Base-by-base conservation (phyloP, 1,284 basidiomycete species). In the Trametes sp. region DNA sequence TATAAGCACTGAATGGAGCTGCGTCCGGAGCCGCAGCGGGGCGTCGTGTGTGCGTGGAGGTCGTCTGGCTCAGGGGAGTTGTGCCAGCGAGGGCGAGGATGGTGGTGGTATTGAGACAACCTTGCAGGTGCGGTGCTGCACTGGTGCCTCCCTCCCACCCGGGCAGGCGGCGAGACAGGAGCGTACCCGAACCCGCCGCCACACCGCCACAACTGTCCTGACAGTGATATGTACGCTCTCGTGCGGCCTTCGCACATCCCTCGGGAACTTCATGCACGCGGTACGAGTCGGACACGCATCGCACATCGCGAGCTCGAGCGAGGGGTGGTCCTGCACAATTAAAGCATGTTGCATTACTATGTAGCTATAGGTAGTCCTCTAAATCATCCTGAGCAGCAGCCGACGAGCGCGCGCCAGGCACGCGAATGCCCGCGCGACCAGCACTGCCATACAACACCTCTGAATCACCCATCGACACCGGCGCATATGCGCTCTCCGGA, bases 381-480 rank as follows among this genome's bases (percentile, higher is more conserved):
- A 69, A 42, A 63, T 67, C 69, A 35, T 69, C 71, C 52, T 68
- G 73, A 45, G 65, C 70, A 23, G 65, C 70, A n/a, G 57, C 67
- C 13, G 33, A 53, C 52, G 73, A 67, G 52, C 70, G 72, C 53
- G 66, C 63, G 23, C 73, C 72, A 42, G 74, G 73, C 51, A 60
- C 62, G n/a, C 63, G 66, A 28, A 67, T 57, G 24, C 70, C 70
- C 52, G 79, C 79, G 55, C 79, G 76, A 23, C 86, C 87, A 4
- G 87, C 84, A 72, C 89, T 89, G 62, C 82, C 87, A 71, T 90
- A 89, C 71, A 86, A 76, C 58, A 90, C 81, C 76, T 93, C 90
- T 11, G 87, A 77, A 69, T 85, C 82, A 24, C 82, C 84, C 45
- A 92, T 74, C 57, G 81, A 78, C 21, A 83, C 83, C 16, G 90